Evolutionary conservation across 2,329 filamentous ascomycete species (phyloP), one percentile per base, ranked within the genome.

Genomic region (Aureobasidium musti): DNA sequence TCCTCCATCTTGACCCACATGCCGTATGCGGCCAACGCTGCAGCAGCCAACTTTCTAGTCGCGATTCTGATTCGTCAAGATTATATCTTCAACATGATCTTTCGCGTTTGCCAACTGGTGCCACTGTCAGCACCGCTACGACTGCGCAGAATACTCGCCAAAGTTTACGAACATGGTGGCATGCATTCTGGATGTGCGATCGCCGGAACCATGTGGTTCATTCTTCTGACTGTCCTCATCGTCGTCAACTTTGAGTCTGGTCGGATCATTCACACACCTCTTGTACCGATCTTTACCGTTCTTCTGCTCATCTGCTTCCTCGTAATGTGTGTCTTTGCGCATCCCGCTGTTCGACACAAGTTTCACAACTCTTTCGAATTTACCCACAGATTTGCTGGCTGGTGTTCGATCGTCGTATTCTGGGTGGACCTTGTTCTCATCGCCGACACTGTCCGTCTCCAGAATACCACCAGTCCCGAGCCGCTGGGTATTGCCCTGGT

Each of bases 331-430:
- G 77, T 80, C 47, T 84, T 87, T 59, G 87, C 90, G 1, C 84
- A 88, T 74, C 90, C 90, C 3, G 74, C 76, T 13, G 81, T 92
- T 70, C 86, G 90, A 23, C 80, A 82, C 70, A 83, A 80, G 53
- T 81, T 82, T 69, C 90, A 92, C 78, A 84, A 92, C 76, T 76
- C 82, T 66, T 92, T 91, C 73, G 90, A 92, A 78, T 77, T 85
- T 54, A 84, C 84, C 54, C 90, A 92, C 77, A 87, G 90, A 56
- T 91, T 90, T 75, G 83, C 84, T 6, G 89, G 89, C 19, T 92
- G 90, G 89, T 81, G 83, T 13, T 81, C 86, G 8, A 79, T 91
- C 7, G 80, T 77, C 1, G 77, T 91, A 37, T 89, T 92, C 74
- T 89, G 89, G 84, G 82, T 78, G 0, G 84, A 89, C 66, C 81